Base-by-base conservation (phyloP, 2,329 filamentous ascomycete species). In the Fusarium sp. region DNA sequence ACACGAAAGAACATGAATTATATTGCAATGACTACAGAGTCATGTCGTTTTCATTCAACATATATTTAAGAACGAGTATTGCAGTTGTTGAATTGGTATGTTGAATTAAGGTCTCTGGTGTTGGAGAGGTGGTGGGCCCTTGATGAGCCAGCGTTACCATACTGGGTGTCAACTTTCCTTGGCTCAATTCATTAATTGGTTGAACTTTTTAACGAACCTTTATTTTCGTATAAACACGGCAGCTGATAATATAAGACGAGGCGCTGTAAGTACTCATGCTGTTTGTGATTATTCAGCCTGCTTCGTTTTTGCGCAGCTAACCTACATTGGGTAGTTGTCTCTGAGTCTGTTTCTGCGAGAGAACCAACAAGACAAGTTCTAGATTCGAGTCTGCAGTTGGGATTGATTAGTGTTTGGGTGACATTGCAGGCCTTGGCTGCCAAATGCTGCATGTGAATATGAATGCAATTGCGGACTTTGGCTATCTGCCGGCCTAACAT, bases 1-100 rank as follows among this genome's bases (percentile, higher is more conserved):
- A 12, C 1, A 14, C 1, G 6, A 16, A 16, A 4, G 4, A n/a
- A 26, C 7, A 16, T 1, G 0, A 14, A 18, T 11, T 4, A 0
- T 14, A 18, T 4, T 18, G 1, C 6, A 7, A 9, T 21, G 3
- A 3, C 3, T 2, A 13, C 4, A 4, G 6, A 19, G 12, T 18
- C 8, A 6, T 13, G 6, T 16, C 7, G 5, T 19, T 37, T 3
- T 6, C 5, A n/a, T 26, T 16, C 4, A 19, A 28, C 11, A 26
- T 16, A 3, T 28, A 3, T 7, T 6, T 26, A 6, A 6, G 11
- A n/a, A 9, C 16, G 4, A 41, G 11, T 19, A 39, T 26, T 51
- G 7, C 7, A 16, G 13, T 28, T 28, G 6, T 18, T 14, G 16
- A 50, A n/a, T 2, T 3, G 3, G 21, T 19, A 51, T 28, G 34